Percentiles rank a stretch among this genome's conserved stretches.
Evolutionary conservation across 768 basidiomycete genomes (phyloP).

Genomic region (Antrodiella citrinella): DNA sequence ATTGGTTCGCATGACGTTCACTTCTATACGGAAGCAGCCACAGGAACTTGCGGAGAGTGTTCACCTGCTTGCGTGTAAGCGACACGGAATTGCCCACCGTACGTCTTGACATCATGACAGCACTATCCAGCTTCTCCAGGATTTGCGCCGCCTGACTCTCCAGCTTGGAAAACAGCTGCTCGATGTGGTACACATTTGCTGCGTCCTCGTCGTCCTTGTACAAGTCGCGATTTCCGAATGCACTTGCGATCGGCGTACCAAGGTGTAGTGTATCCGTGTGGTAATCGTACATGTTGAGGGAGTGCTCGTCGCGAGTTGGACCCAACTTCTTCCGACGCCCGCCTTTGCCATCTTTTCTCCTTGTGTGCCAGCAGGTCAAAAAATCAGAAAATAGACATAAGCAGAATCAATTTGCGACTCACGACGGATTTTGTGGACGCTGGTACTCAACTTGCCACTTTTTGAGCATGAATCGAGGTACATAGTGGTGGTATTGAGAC

Average conservation of each 20-base stretch:
- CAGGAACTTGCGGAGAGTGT: constrained; percentile 6
- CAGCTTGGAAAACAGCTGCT: constrained; percentile 4
- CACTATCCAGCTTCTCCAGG: not conserved
- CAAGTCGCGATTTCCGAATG: constrained; percentile 1
- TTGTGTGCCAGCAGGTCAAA: not conserved
- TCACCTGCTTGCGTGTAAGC: not conserved
- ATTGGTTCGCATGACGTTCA: constrained; percentile 1
- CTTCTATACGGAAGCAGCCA: constrained; percentile 5
- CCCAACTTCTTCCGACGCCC: not conserved
- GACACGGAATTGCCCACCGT: not conserved
- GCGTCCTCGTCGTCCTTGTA: not conserved
- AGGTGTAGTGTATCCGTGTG: not conserved
- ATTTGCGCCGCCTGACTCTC: constrained; percentile 4
- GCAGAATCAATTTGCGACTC: not conserved
- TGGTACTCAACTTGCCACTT: constrained; percentile 1
- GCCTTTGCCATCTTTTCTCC: not conserved
- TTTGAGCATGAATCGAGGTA: constrained; percentile 6
- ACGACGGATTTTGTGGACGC: not conserved
- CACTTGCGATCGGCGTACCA: constrained; percentile 1
- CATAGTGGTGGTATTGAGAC: constrained; percentile 6
- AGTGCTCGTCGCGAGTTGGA: not conserved
- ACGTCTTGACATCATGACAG: not conserved
- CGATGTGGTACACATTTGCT: constrained; percentile 2
- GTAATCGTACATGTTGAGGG: constrained; percentile 4
- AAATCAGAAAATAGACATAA: not conserved